Conservation (phyloP, 208 protist genomes). For the Trypanosoma melophagium region DNA sequence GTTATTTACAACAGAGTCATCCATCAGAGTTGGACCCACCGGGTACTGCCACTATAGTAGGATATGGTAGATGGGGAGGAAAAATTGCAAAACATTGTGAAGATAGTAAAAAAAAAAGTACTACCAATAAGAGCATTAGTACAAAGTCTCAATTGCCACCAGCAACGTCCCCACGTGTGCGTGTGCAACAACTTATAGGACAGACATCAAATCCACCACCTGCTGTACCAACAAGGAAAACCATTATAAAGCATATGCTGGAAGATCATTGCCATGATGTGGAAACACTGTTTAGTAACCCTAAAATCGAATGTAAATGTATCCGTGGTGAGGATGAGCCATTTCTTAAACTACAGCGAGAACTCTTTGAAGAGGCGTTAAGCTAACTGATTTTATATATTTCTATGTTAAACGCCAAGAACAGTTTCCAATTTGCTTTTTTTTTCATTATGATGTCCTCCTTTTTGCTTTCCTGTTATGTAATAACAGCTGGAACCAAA, state of each 20-base stretch:
- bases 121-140: background rate
- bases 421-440: slow-evolving; percentile 7
- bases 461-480: too few relatives aligned
- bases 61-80: slow-evolving; percentile 52
- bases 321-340: slow-evolving; percentile 23
- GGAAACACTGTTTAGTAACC: background rate
- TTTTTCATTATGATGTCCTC: too few relatives aligned
- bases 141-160: too few relatives aligned
- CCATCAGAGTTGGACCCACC: slow-evolving; percentile 33
- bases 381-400: background rate
- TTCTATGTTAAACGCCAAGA: background rate
- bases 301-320: slow-evolving; percentile 1
- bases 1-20: slow-evolving; percentile 31
- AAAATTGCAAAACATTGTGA: slow-evolving; percentile 6
- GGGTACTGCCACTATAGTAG: slow-evolving; percentile 36
- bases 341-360: slow-evolving; percentile 20
- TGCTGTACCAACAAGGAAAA: slow-evolving; percentile 21
- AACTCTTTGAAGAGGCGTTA: slow-evolving; percentile 10
- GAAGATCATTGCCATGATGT: slow-evolving; percentile 16
- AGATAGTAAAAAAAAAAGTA: background rate
- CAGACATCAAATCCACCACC: slow-evolving; percentile 11
- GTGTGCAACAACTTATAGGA: background rate
- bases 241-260: slow-evolving; percentile 19
- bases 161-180: too few relatives aligned
- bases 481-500: too few relatives aligned